phyloP scores from a whole-genome alignment of 176 grass and related monocot genomes.

The Hyparrhenia diplandra region DNA sequence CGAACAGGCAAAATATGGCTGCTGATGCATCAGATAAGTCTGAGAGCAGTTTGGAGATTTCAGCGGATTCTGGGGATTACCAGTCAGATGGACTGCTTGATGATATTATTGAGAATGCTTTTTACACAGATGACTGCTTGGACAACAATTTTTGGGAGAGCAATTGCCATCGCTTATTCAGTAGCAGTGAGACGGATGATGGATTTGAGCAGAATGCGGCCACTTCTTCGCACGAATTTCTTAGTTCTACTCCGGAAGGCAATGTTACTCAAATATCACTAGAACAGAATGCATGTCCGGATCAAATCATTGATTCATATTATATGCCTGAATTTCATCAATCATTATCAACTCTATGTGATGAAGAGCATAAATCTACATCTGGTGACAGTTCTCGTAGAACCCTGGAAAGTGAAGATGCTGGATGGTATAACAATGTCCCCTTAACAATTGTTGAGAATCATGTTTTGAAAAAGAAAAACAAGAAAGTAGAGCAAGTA shows the following conservation, averaged over 20 bases:
- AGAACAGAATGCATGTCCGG: constrained; percentile 27
- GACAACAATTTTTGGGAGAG: constrained; percentile 21
- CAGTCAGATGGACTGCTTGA: constrained; percentile 70
- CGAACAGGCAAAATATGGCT: constrained; percentile 38
- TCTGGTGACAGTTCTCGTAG: constrained; percentile 28
- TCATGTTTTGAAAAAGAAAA: constrained; percentile 69
- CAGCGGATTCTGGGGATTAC: constrained; percentile 33
- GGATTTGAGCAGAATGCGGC: constrained; percentile 33
- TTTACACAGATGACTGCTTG: constrained; percentile 31
- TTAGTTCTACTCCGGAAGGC: constrained; percentile 13
- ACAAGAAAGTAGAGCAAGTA: constrained; percentile 11
- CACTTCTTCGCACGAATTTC: constrained; percentile 8
- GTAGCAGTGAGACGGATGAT: constrained; percentile 43
- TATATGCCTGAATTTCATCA: constrained; percentile 52
- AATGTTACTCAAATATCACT: constrained; percentile 17
- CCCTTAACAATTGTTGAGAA: constrained; percentile 78
- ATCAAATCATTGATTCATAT: constrained; percentile 83
- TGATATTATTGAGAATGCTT: constrained; percentile 94
- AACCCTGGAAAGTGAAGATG: constrained; percentile 46
- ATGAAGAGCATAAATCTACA: constrained; percentile 21
- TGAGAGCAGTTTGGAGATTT: constrained; percentile 39
- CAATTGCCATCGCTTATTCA: constrained; percentile 32
- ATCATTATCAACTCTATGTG: constrained; percentile 19
- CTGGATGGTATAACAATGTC: constrained; percentile 69
- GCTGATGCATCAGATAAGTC: constrained; percentile 45